Evolutionary conservation across 441 rosid genomes (phyloP).

Genomic region (Erodium trifolium): DNA sequence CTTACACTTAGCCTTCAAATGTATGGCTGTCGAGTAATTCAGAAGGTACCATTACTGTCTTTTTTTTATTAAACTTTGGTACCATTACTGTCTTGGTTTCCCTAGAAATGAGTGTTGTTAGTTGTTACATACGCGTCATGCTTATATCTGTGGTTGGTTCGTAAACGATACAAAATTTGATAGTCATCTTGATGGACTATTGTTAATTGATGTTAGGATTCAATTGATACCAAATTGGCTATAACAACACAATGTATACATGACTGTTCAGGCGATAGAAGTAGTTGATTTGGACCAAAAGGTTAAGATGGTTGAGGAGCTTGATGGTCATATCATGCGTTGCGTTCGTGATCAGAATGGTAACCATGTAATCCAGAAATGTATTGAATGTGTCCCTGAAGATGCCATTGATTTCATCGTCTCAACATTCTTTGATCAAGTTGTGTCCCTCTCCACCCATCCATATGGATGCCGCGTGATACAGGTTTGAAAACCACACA

Average conservation of each 20-base stretch:
- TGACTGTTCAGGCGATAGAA: constrained; percentile 56
- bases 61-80: too few relatives aligned
- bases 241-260: background rate
- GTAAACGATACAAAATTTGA: background rate
- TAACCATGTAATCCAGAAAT: constrained; percentile 63
- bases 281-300: constrained; percentile 86
- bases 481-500: constrained; percentile 38
- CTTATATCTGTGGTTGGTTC: too few relatives aligned
- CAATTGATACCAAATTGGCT: constrained; percentile 9
- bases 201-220: constrained; percentile 4
- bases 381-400: constrained; percentile 38
- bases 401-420: constrained; percentile 59
- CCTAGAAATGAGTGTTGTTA: too few relatives aligned
- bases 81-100: background rate
- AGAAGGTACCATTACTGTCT: constrained; percentile 37
- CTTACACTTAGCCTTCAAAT: constrained; percentile 73
- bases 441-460: constrained; percentile 67
- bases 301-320: constrained; percentile 75
- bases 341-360: constrained; percentile 93
- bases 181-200: background rate
- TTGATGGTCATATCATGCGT: constrained; percentile 71
- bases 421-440: constrained; percentile 64
- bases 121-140: too few relatives aligned
- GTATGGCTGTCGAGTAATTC: constrained; percentile 86
- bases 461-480: constrained; percentile 92